Conservation (phyloP, 192 early-diverging fungal genomes). For the Kickxella alabastrina region DNA sequence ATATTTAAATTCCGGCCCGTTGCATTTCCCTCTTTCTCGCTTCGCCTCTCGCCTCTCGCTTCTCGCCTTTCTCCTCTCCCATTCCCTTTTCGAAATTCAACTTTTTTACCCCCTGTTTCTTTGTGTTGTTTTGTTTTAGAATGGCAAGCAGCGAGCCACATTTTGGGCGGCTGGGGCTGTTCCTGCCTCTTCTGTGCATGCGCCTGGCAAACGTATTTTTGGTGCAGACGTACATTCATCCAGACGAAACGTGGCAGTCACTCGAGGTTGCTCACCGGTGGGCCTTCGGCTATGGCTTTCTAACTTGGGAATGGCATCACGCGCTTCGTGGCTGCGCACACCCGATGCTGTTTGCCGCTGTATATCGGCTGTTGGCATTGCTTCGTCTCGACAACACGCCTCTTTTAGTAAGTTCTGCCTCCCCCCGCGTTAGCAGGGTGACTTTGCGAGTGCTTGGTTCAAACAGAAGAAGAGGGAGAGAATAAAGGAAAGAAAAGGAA, state of each 20-base stretch:
- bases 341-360: slow-evolving; percentile 76
- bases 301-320: slow-evolving; percentile 94
- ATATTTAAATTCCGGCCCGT: no score
- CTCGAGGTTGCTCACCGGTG: slow-evolving; percentile 83
- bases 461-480: not conserved
- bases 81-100: no score
- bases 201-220: slow-evolving; percentile 31
- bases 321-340: slow-evolving; percentile 76
- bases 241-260: slow-evolving; percentile 98
- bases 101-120: no score
- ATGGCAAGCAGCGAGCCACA: no score
- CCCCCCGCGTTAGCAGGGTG: no score
- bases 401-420: slow-evolving; percentile 57
- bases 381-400: slow-evolving; percentile 61
- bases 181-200: slow-evolving; percentile 19
- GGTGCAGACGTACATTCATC: slow-evolving; percentile 76
- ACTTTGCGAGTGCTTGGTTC: no score
- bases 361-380: slow-evolving; percentile 62
- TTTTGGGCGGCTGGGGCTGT: no score
- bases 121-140: no score
- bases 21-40: no score
- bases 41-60: no score
- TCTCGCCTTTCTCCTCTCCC: no score
- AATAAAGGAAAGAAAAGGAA: no score
- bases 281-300: slow-evolving; percentile 86